These are phyloP conservation scores for Lactifluus volemus DNA, from an alignment of 768 basidiomycete genomes.

Conservation along the genomic window DNA sequence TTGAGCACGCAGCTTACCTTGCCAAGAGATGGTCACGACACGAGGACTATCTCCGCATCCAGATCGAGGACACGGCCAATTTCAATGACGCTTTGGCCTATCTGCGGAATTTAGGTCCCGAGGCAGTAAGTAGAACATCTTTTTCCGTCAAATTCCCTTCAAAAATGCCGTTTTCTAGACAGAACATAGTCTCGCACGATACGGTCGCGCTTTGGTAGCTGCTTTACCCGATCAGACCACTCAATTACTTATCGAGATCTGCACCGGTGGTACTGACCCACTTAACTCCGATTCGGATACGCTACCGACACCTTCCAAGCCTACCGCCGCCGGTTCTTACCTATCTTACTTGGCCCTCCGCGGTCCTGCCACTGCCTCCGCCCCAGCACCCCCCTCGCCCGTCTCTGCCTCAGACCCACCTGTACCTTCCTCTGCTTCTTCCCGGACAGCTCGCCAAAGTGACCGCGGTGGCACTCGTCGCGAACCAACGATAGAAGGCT, in stretches of 20 bases:
- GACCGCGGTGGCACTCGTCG: conserved; percentile 27
- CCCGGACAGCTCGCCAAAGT: conserved; percentile 7
- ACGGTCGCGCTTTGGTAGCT: conserved; percentile 79
- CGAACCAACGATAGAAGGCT: conserved; percentile 31
- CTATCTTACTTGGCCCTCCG: conserved; percentile 75
- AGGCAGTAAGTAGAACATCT: conserved; percentile 49
- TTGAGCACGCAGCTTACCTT: conserved; percentile 88
- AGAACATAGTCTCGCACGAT: conserved; percentile 76
- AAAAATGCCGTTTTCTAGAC: conserved; percentile 40
- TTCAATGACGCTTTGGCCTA: conserved; percentile 77
- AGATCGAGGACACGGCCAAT: conserved; percentile 86
- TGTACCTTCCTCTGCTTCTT: conserved; percentile 12
- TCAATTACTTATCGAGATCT: conserved; percentile 83
- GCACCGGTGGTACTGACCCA: conserved; percentile 57
- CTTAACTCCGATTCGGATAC: conserved; percentile 34
- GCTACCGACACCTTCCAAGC: conserved; percentile 24
- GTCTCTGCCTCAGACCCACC: conserved; percentile 20
- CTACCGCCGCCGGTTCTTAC: conserved; percentile 47
- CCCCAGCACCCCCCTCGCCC: conserved; percentile 32
- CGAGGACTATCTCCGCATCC: conserved; percentile 88
- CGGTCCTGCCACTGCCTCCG: conserved; percentile 40
- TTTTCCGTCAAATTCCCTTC: background rate
- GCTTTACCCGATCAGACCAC: conserved; percentile 85
- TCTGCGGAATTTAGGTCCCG: conserved; percentile 67
- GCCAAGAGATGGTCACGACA: conserved; percentile 87